Percentiles rank a stretch among this genome's conserved stretches.
phyloP scores from a whole-genome alignment of 768 basidiomycete genomes.

The Sarcodon aspratus region DNA sequence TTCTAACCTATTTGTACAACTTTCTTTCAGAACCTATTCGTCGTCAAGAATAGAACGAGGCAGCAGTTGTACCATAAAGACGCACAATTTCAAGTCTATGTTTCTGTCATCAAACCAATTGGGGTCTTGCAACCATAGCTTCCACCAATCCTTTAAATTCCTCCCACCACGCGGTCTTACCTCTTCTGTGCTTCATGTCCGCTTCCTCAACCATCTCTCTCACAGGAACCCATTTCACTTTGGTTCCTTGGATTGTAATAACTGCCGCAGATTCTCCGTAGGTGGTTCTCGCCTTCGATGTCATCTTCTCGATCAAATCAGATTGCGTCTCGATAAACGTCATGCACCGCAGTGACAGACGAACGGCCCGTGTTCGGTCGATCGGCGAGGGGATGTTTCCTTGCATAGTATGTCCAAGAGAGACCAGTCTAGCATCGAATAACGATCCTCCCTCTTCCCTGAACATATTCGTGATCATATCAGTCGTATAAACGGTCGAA shows the following conservation, averaged over 20 bases:
- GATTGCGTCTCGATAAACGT: conserved; percentile 84
- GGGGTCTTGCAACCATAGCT: conserved; percentile 54
- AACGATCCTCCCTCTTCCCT: conserved; percentile 87
- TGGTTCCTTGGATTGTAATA: conserved; percentile 82
- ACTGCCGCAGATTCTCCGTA: conserved; percentile 66
- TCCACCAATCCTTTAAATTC: conserved; percentile 61
- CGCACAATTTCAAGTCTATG: not conserved
- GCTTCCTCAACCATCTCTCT: conserved; percentile 76
- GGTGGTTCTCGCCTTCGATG: conserved; percentile 42
- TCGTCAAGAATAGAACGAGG: no score
- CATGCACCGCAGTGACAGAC: conserved; percentile 89
- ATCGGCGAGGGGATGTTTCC: conserved; percentile 93
- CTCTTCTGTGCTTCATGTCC: conserved; percentile 84
- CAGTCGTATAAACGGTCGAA: conserved; percentile 83
- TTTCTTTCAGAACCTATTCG: no score
- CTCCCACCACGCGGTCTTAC: conserved; percentile 72
- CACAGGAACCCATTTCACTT: conserved; percentile 75
- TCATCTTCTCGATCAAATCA: conserved; percentile 36
- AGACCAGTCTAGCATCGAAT: conserved; percentile 93
- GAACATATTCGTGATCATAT: conserved; percentile 87
- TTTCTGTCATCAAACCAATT: conserved; percentile 26
- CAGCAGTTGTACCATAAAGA: no score
- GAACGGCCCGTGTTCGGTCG: conserved; percentile 85
- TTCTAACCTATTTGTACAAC: no score
- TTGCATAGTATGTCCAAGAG: conserved; percentile 93